These are phyloP conservation scores for Leptoxyphium fumago DNA, from an alignment of 2,329 filamentous ascomycete species.

Conservation along the genomic window DNA sequence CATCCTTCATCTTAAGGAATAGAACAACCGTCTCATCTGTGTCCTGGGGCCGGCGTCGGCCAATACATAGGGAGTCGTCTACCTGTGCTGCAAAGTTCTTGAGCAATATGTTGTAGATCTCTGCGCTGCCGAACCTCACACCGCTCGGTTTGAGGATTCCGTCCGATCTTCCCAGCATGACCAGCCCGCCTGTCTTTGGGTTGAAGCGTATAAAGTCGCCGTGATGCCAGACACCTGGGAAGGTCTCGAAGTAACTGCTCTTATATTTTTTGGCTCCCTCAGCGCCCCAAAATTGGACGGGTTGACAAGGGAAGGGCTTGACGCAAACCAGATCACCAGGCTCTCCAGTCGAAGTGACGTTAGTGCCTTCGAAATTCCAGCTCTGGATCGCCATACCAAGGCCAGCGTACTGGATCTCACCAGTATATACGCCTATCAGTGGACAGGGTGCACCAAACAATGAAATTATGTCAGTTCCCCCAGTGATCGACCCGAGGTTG, in stretches of 20 bases:
- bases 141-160: slow-evolving; percentile 86
- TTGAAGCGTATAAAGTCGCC: slow-evolving; percentile 77
- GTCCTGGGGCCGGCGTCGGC: slow-evolving; percentile 55
- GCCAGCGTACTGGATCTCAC: slow-evolving; percentile 35
- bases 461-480: slow-evolving; percentile 92
- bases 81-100: slow-evolving; percentile 66
- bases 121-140: slow-evolving; percentile 80
- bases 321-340: slow-evolving; percentile 82
- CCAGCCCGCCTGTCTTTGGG: slow-evolving; percentile 56
- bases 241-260: slow-evolving; percentile 77
- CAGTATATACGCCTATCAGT: slow-evolving; percentile 33
- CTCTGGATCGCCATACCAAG: slow-evolving; percentile 37
- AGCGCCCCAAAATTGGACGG: slow-evolving; percentile 72
- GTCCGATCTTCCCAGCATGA: slow-evolving; percentile 87
- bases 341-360: slow-evolving; percentile 47
- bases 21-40: slow-evolving; percentile 75
- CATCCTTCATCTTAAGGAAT: slow-evolving; percentile 64
- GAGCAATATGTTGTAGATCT: slow-evolving; percentile 91
- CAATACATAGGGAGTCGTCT: slow-evolving; percentile 78
- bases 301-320: slow-evolving; percentile 77
- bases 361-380: slow-evolving; percentile 38
- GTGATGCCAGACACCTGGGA: slow-evolving; percentile 73
- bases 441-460: slow-evolving; percentile 74
- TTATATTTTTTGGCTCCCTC: slow-evolving; percentile 63
- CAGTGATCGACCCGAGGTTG: slow-evolving; percentile 85